Evolutionary conservation across 345 rosid species (phyloP).

Genomic region (Pistacia integerrima): DNA sequence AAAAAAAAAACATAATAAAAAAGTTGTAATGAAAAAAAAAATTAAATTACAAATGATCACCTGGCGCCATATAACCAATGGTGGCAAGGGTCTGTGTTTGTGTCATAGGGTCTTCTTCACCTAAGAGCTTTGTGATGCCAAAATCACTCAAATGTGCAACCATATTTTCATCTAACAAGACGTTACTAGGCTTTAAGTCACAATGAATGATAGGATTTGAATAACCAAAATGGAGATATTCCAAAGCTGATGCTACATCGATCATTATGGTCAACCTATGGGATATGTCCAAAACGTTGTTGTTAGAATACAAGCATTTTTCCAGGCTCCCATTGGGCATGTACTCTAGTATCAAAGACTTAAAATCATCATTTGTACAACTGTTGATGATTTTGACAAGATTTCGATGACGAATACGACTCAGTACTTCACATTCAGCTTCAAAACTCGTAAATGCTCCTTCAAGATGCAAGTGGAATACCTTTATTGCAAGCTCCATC

Average conservation of each 20-base stretch:
- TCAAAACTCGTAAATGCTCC: conserved; percentile 18
- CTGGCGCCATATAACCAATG: conserved; percentile 14
- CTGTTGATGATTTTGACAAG: conserved; percentile 14
- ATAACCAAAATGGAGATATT: conserved; percentile 17
- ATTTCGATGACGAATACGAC: conserved; percentile 16
- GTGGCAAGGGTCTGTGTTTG: conserved; percentile 13
- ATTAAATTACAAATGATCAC: background rate
- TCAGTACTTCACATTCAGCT: conserved; percentile 16
- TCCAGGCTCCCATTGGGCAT: background rate
- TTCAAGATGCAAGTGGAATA: conserved; percentile 14
- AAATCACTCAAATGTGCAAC: conserved; percentile 6
- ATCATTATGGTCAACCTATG: conserved; percentile 13
- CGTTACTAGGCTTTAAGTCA: conserved; percentile 18
- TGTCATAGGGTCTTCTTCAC: background rate
- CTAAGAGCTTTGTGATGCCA: conserved; percentile 7
- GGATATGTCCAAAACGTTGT: background rate
- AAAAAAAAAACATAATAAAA: background rate
- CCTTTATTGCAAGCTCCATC: conserved; percentile 18
- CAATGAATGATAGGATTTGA: conserved; percentile 12
- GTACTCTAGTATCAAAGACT: conserved; percentile 7
- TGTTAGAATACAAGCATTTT: conserved; percentile 7
- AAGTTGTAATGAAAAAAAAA: background rate
- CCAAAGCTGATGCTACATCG: conserved; percentile 23
- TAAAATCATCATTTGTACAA: conserved; percentile 15
- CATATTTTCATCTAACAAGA: background rate